Evolutionary conservation across 73 alveolate genomes (phyloP).

Genomic region (Tetrahymena elliotti): DNA sequence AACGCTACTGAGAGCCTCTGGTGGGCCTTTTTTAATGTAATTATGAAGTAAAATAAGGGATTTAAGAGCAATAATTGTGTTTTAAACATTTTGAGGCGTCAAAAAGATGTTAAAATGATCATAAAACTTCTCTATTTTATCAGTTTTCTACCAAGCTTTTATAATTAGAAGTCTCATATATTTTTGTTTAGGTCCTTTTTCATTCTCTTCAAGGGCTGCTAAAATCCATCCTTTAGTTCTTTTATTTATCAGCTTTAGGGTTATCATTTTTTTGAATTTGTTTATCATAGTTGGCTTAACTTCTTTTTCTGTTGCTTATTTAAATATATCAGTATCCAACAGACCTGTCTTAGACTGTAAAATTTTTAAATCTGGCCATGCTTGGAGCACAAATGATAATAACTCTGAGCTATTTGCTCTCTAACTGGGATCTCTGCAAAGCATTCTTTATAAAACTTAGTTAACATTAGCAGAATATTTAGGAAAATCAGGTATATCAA

Average conservation of each 20-base stretch:
- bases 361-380: not conserved
- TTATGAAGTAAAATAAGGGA: conserved; percentile 20
- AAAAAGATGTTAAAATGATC: not conserved
- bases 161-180: not conserved
- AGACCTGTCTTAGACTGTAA: not conserved
- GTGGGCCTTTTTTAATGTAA: conserved; percentile 28
- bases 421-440: not conserved
- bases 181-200: conserved; percentile 20
- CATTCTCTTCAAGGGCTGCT: conserved; percentile 17
- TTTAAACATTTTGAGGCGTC: not conserved
- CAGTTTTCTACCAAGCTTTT: conserved; percentile 36
- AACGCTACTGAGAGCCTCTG: not conserved
- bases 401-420: not conserved
- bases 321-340: not conserved
- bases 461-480: not conserved
- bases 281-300: not conserved
- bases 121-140: conserved; percentile 17
- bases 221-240: conserved; percentile 21
- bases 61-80: conserved; percentile 17
- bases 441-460: not conserved
- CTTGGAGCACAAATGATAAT: not conserved
- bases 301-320: not conserved
- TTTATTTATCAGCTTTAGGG: not conserved
- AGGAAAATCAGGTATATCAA: not conserved
- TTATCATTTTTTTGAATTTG: not conserved